Percentiles rank a stretch among this genome's conserved stretches.
These are phyloP conservation scores for Saturnispora besseyi DNA, from an alignment of 805 yeast species.

Conservation along the genomic window DNA sequence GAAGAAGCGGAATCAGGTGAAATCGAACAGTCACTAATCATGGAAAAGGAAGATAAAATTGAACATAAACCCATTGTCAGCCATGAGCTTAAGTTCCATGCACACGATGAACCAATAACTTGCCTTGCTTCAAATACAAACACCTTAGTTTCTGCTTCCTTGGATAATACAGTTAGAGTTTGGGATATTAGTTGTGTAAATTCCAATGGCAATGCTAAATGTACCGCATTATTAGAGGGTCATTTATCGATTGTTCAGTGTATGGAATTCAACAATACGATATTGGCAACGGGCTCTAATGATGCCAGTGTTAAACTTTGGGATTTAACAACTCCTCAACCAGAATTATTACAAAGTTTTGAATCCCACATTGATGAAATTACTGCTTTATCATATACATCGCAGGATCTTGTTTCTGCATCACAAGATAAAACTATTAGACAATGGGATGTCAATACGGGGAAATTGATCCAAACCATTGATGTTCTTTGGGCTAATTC, in stretches of 20 bases:
- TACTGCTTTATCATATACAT: slow-evolving; percentile 50
- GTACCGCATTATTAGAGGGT: slow-evolving; percentile 46
- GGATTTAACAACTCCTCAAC: slow-evolving; percentile 31
- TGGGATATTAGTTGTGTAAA: slow-evolving; percentile 55
- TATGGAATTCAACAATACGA: slow-evolving; percentile 44
- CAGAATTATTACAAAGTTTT: slow-evolving; percentile 36
- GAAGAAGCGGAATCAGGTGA: slow-evolving; percentile 13
- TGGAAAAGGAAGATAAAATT: slow-evolving; percentile 18
- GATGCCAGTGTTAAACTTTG: slow-evolving; percentile 59
- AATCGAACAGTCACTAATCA: slow-evolving; percentile 33
- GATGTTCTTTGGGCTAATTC: slow-evolving; percentile 57
- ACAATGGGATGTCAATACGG: slow-evolving; percentile 65
- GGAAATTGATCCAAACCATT: slow-evolving; percentile 59
- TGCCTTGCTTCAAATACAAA: slow-evolving; percentile 69
- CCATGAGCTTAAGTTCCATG: slow-evolving; percentile 47
- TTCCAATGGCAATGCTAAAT: slow-evolving; percentile 35
- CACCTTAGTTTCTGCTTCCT: slow-evolving; percentile 64
- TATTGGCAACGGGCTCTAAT: slow-evolving; percentile 45
- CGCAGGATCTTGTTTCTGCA: slow-evolving; percentile 52
- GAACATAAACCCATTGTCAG: neutral
- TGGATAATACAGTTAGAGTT: slow-evolving; percentile 69
- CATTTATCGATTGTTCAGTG: slow-evolving; percentile 53
- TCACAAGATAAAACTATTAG: slow-evolving; percentile 64
- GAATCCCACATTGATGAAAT: slow-evolving; percentile 61
- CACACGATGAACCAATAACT: slow-evolving; percentile 46